Evolutionary conservation across 306 rosid genomes (phyloP).

Genomic region (Prunus mongolica): DNA sequence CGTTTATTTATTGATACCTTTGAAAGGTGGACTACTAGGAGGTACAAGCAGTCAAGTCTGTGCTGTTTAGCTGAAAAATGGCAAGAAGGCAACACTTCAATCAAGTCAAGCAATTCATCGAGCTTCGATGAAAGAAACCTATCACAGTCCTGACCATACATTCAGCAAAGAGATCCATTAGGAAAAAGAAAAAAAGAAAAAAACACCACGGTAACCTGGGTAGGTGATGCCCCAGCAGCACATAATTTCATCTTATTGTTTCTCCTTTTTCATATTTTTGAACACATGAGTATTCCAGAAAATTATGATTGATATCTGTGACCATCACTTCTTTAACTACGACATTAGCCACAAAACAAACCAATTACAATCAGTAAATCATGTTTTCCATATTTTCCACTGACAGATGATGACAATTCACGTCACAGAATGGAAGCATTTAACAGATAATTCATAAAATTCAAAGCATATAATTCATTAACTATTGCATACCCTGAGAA

Average conservation of each 20-base stretch:
- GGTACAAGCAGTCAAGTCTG: slow-evolving; percentile 87
- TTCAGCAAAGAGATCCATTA: slow-evolving; percentile 18
- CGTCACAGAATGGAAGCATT: not conserved
- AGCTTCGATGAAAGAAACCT: slow-evolving; percentile 53
- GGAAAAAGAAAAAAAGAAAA: not conserved
- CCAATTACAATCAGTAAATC: not conserved
- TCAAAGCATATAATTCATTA: slow-evolving; percentile 15
- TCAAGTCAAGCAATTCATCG: slow-evolving; percentile 53
- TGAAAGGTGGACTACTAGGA: slow-evolving; percentile 55
- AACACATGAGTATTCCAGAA: no score
- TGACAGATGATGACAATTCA: not conserved
- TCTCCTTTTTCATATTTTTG: no score
- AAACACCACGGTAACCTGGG: not conserved
- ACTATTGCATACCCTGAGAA: slow-evolving; percentile 59
- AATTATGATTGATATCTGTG: not conserved
- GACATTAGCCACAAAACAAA: not conserved
- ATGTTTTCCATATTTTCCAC: not conserved
- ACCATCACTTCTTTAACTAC: not conserved
- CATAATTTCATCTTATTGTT: not conserved
- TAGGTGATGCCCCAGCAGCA: not conserved
- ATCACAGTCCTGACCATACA: slow-evolving; percentile 50
- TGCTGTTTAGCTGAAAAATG: slow-evolving; percentile 79
- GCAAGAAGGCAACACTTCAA: slow-evolving; percentile 58
- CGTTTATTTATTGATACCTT: slow-evolving; percentile 34
- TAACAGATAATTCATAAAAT: not conserved